phyloP scores from a whole-genome alignment of 257 asterid genomes.

The Solanum piurae region DNA sequence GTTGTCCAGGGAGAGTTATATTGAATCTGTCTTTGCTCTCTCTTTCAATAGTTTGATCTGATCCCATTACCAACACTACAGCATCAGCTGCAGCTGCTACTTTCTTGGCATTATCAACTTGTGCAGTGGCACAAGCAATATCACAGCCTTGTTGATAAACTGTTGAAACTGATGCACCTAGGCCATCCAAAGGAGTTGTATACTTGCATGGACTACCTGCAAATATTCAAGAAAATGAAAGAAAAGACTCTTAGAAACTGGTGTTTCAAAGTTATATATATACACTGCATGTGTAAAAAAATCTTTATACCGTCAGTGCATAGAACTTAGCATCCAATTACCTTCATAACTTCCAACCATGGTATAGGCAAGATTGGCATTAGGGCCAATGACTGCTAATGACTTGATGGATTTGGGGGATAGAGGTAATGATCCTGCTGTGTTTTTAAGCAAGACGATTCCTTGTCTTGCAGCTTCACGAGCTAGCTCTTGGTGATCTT shows the following conservation, averaged over 20 bases:
- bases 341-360: slow-evolving; percentile 87
- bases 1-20: slow-evolving; percentile 89
- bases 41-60: slow-evolving; percentile 56
- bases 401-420: slow-evolving; percentile 45
- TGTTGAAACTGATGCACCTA: slow-evolving; percentile 38
- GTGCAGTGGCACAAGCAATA: slow-evolving; percentile 41
- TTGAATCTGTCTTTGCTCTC: slow-evolving; percentile 50
- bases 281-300: neutral
- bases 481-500: slow-evolving; percentile 55
- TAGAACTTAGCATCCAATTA: neutral
- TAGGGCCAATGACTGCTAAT: slow-evolving; percentile 84
- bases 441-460: slow-evolving; percentile 68
- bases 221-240: neutral
- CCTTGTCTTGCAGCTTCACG: slow-evolving; percentile 87
- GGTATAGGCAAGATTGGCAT: slow-evolving; percentile 47
- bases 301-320: neutral
- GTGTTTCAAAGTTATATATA: neutral
- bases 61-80: slow-evolving; percentile 72
- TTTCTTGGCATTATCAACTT: slow-evolving; percentile 44
- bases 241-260: neutral
- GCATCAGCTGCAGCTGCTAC: slow-evolving; percentile 60
- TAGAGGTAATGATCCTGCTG: slow-evolving; percentile 51
- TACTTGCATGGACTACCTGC: slow-evolving; percentile 71
- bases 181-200: slow-evolving; percentile 56
- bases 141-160: slow-evolving; percentile 52